These are phyloP conservation scores for Diaporthe humulicola DNA, from an alignment of 2,329 filamentous ascomycete species.

Conservation along the genomic window DNA sequence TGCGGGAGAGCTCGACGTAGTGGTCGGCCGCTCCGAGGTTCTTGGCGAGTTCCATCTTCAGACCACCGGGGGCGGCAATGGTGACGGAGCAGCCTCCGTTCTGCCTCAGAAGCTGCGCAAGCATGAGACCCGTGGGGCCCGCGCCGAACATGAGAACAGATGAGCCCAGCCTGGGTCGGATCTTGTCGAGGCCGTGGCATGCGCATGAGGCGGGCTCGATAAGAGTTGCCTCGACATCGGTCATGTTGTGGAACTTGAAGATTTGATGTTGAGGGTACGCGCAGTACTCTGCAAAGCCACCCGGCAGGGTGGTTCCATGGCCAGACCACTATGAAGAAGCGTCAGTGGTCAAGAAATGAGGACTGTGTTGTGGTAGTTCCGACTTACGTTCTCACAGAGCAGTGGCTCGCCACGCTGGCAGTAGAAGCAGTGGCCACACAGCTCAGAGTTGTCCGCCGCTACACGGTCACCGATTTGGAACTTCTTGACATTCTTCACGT, in stretches of 20 bases:
- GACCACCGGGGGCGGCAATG: constrained; percentile 75
- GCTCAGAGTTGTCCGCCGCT: constrained; percentile 73
- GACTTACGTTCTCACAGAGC: constrained; percentile 71
- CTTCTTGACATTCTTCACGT: constrained; percentile 64
- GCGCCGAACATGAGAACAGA: constrained; percentile 76
- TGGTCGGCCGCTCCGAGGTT: constrained; percentile 67
- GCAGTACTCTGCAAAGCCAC: constrained; percentile 80
- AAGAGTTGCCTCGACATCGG: constrained; percentile 77
- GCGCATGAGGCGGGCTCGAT: constrained; percentile 80
- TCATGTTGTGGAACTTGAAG: constrained; percentile 76
- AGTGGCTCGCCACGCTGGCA: constrained; percentile 77
- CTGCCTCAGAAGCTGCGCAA: constrained; percentile 73
- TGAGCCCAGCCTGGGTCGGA: constrained; percentile 74
- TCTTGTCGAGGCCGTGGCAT: constrained; percentile 78
- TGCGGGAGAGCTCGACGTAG: constrained; percentile 67
- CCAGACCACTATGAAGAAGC: constrained; percentile 64
- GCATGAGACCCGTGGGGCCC: constrained; percentile 74
- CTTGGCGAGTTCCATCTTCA: constrained; percentile 79
- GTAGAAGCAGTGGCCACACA: constrained; percentile 81
- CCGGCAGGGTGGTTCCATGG: constrained; percentile 76
- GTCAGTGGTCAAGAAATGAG: constrained; percentile 14
- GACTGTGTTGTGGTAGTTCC: not conserved
- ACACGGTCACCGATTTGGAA: constrained; percentile 75
- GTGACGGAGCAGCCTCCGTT: constrained; percentile 79
- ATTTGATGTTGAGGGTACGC: constrained; percentile 67